Conservation (phyloP, 2,329 filamentous ascomycete species). For the Aplosporella prunicola region DNA sequence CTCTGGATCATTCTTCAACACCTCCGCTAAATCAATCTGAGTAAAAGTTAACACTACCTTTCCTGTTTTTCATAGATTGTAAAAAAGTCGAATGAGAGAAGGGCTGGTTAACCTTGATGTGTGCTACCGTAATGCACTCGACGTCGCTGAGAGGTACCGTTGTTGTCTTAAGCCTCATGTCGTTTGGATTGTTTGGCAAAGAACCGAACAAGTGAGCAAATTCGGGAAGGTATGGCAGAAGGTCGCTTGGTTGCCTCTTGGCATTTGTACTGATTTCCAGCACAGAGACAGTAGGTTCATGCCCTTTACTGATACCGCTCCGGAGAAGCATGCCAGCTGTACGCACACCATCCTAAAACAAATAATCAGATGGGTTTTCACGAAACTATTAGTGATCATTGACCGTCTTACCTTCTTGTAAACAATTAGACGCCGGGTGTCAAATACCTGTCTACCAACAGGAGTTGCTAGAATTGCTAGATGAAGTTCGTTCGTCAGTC, state of each 20-base stretch:
- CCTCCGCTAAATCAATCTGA: constrained; percentile 29
- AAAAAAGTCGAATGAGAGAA: constrained; percentile 28
- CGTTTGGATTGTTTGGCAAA: constrained; percentile 55
- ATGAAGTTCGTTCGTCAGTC: constrained; percentile 73
- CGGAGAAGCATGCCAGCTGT: constrained; percentile 71
- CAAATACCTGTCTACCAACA: constrained; percentile 70
- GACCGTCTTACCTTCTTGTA: constrained; percentile 52
- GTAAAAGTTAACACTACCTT: constrained; percentile 31
- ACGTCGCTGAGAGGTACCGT: constrained; percentile 68
- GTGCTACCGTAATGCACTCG: constrained; percentile 70
- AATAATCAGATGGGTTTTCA: constrained; percentile 15
- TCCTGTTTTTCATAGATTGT: constrained; percentile 37
- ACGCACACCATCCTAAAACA: constrained; percentile 60
- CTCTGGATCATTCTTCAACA: constrained; percentile 35
- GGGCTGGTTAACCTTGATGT: constrained; percentile 43
- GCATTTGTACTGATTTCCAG: constrained; percentile 65
- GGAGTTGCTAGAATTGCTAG: constrained; percentile 68
- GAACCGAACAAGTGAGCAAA: constrained; percentile 60
- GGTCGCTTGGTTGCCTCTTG: constrained; percentile 68
- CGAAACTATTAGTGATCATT: constrained; percentile 3
- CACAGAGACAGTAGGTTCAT: constrained; percentile 62
- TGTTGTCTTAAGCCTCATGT: constrained; percentile 58
- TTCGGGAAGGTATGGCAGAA: constrained; percentile 69
- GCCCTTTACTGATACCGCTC: constrained; percentile 60
- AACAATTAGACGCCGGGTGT: constrained; percentile 65